These are phyloP conservation scores for Trichophyton equinum DNA, from an alignment of 2,329 filamentous ascomycete genomes.

Conservation along the genomic window DNA sequence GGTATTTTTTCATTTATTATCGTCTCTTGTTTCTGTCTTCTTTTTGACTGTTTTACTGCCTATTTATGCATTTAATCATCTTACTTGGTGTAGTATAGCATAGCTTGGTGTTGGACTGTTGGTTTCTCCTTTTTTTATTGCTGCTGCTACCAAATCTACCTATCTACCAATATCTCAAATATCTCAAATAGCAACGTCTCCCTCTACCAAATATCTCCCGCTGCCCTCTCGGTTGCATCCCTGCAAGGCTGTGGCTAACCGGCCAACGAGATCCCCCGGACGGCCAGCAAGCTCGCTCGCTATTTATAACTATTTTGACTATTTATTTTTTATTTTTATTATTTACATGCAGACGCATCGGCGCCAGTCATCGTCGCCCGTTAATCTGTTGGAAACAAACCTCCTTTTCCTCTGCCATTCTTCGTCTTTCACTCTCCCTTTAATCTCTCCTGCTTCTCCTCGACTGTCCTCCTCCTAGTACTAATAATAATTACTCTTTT, in stretches of 20 bases:
- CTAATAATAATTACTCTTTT: neutral
- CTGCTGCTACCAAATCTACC: neutral
- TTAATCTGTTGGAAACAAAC: neutral
- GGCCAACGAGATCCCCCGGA: neutral
- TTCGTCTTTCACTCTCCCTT: neutral
- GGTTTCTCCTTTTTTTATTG: neutral
- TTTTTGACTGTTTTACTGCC: neutral
- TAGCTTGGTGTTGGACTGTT: neutral
- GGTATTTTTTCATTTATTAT: neutral
- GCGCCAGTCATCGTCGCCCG: neutral
- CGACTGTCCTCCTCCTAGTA: neutral
- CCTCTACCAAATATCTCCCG: neutral
- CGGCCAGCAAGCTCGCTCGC: neutral
- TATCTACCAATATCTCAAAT: neutral
- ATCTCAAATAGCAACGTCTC: neutral
- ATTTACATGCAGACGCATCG: too few species aligned
- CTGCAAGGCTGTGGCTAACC: neutral
- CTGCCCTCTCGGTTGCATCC: neutral
- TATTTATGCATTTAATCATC: constrained; percentile 1
- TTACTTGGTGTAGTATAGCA: constrained; percentile 2
- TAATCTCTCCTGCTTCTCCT: neutral
- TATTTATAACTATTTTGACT: neutral
- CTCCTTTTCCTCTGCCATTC: neutral
- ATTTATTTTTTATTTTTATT: neutral
- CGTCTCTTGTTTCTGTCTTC: neutral